Conservation (phyloP, 345 rosid genomes). For the Acer negundo region DNA sequence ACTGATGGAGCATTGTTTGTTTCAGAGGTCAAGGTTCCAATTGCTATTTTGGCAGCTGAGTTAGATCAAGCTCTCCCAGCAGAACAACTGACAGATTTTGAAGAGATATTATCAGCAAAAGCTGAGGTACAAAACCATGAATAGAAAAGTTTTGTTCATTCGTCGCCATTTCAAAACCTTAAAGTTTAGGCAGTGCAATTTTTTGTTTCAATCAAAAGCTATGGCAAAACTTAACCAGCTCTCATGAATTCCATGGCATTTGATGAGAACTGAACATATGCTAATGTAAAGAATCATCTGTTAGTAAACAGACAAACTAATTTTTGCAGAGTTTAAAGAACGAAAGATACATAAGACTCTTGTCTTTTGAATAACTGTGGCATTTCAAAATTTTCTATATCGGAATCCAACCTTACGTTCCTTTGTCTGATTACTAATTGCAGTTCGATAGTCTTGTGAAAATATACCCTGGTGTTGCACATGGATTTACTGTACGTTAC, state of each 20-base stretch:
- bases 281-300: too few relatives aligned
- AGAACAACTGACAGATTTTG: constrained; percentile 30
- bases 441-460: constrained; percentile 38
- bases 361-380: background rate
- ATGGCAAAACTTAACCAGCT: background rate
- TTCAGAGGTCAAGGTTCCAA: constrained; percentile 46
- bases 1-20: background rate
- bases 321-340: background rate
- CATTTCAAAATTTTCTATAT: background rate
- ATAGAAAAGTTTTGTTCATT: background rate
- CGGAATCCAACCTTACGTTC: background rate
- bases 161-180: background rate
- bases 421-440: background rate
- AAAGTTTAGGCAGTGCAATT: too few relatives aligned
- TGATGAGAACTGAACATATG: background rate
- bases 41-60: constrained; percentile 49
- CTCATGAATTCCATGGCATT: background rate
- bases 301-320: too few relatives aligned
- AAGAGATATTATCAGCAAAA: constrained; percentile 31
- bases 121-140: constrained; percentile 27
- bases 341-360: background rate
- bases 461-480: constrained; percentile 53
- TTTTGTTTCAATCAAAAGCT: background rate
- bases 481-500: constrained; percentile 72
- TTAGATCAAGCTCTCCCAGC: constrained; percentile 34